A percentile compares a stretch with the other conserved stretches of the same genome.
These are phyloP conservation scores for Backusella psychrophila DNA, from an alignment of 192 early-diverging fungal species.

Conservation along the genomic window DNA sequence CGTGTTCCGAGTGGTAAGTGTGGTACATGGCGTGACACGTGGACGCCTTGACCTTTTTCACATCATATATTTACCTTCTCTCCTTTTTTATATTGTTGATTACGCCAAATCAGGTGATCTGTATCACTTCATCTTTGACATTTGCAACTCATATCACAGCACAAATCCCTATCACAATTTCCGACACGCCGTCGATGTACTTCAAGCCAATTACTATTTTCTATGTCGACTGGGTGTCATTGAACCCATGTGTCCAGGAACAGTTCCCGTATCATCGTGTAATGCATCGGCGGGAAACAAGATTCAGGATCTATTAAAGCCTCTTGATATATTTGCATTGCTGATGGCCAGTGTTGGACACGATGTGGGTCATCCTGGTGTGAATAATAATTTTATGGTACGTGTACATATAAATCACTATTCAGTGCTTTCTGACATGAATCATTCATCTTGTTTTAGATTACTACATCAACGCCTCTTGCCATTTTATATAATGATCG, in stretches of 20 bases:
- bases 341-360: conserved; percentile 76
- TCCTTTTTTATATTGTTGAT: background rate
- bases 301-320: conserved; percentile 42
- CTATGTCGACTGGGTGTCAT: conserved; percentile 62
- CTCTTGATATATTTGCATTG: conserved; percentile 67
- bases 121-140: conserved; percentile 9
- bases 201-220: conserved; percentile 85
- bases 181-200: conserved; percentile 90
- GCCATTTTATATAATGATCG: conserved; percentile 91
- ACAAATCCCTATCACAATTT: conserved; percentile 93
- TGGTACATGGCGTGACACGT: conserved; percentile 6
- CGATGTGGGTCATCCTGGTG: conserved; percentile 89
- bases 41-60: conserved; percentile 10
- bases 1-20: conserved; percentile 50
- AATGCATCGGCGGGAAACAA: background rate
- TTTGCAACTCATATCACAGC: conserved; percentile 50
- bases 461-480: conserved; percentile 74
- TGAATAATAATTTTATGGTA: conserved; percentile 91
- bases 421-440: too few species aligned
- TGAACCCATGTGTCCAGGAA: background rate
- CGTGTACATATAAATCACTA: too few species aligned
- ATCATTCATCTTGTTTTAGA: conserved; percentile 26
- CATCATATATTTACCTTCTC: background rate
- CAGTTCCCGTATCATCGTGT: background rate
- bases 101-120: conserved; percentile 10